Evolutionary conservation across 768 basidiomycete genomes (phyloP), one percentile per base, ranked within the genome.

Genomic region (Macrocybe gigantea): DNA sequence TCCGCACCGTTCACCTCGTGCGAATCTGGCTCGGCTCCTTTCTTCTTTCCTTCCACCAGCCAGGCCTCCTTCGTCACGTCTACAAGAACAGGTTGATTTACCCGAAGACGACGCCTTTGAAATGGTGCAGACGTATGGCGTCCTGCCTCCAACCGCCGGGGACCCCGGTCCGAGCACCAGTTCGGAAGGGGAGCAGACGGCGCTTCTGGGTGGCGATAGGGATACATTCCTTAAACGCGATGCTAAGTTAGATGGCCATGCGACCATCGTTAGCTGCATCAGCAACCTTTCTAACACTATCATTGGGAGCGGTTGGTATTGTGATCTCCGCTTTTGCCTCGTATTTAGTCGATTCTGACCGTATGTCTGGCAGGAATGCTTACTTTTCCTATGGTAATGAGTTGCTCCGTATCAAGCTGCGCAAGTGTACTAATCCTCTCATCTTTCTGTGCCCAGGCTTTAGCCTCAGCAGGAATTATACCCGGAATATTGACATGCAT

Each of bases 251-350:
- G 85, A 87, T 13, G 91, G 91, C 0, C 79, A 79, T 64, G 91
- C 88, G 8, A 79, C 69, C 38, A 63, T 92, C 29, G 53, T 72
- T 13, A 87, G 86, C 53, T 82, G 80, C 43, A 73, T 89, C 44
- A 83, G 87, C 54, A 93, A 93, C 59, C 69, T 96, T 38, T 71
- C 82, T 22, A 96, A 96, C 56, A 96, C 93, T 0, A 92, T 94
- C 57, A 85, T 96, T 55, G 93, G 93, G 10, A 94, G 88, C 47
- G 91, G 91, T 82, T 63, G 57, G 77, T 74, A 30, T 47, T 41
- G n/a, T 11, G 12, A 11, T 30, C 11, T 38, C 36, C 15, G 45
- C 6, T 59, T 57, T 15, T 34, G 8, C 8, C 31, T 48, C 3
- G 9, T 14, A 35, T 5, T 36, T 45, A 33, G 34, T 53, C 31